Percentiles rank a stretch among this genome's conserved stretches.
Conservation (phyloP, 768 basidiomycete species). For the Rubroboletus pulcherrimus region DNA sequence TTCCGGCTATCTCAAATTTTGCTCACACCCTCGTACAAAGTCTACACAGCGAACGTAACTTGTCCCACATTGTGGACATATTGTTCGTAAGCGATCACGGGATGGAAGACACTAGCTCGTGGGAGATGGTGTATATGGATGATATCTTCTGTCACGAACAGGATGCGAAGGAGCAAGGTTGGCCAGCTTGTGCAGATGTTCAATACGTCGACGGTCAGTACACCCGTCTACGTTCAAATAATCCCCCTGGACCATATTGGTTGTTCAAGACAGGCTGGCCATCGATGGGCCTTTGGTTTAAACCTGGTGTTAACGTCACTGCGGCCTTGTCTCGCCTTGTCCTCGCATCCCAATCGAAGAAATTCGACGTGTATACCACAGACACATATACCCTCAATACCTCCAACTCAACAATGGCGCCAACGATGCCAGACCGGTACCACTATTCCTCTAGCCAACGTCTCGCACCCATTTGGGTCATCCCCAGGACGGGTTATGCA, state of each 20-base stretch:
- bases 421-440: slow-evolving; percentile 69
- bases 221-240: background rate
- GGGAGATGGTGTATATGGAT: slow-evolving; percentile 73
- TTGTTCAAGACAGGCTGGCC: slow-evolving; percentile 69
- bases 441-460: slow-evolving; percentile 69
- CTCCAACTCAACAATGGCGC: background rate
- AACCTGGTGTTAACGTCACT: slow-evolving; percentile 48
- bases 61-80: slow-evolving; percentile 77
- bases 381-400: slow-evolving; percentile 5
- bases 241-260: background rate
- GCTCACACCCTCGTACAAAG: slow-evolving; percentile 42
- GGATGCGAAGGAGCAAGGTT: slow-evolving; percentile 6
- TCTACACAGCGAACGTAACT: slow-evolving; percentile 64
- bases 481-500: slow-evolving; percentile 76
- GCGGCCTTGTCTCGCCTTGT: slow-evolving; percentile 51
- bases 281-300: slow-evolving; percentile 77
- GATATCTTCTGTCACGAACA: slow-evolving; percentile 29
- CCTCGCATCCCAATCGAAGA: slow-evolving; percentile 42
- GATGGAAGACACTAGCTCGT: slow-evolving; percentile 80
- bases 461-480: slow-evolving; percentile 79
- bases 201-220: slow-evolving; percentile 12
- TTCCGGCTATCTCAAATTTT: slow-evolving; percentile 64
- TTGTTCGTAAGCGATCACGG: slow-evolving; percentile 86
- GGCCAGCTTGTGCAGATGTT: slow-evolving; percentile 11
- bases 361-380: slow-evolving; percentile 55